Conservation (phyloP, 192 early-diverging fungal genomes). For the Dispira simplex region DNA sequence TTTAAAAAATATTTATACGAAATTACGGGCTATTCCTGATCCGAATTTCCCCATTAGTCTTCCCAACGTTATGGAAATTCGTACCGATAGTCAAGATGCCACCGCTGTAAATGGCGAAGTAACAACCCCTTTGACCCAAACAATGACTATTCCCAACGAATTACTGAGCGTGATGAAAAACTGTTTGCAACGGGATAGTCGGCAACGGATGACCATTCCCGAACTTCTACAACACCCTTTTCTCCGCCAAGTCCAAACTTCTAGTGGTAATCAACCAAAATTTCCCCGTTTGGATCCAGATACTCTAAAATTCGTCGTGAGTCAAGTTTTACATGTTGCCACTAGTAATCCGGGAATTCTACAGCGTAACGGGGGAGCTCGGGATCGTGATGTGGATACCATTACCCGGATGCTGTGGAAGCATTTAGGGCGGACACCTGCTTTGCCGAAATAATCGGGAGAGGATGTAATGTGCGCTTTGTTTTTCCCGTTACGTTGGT, state of each 20-base stretch:
- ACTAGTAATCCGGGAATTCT: neutral
- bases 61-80: constrained; percentile 19
- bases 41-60: constrained; percentile 49
- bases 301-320: neutral
- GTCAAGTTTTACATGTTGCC: constrained; percentile 1
- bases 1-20: constrained; percentile 39
- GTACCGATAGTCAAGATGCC: constrained; percentile 19
- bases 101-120: constrained; percentile 14
- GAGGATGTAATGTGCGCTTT: too few relatives aligned
- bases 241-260: constrained; percentile 18
- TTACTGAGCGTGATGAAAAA: constrained; percentile 42
- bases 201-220: constrained; percentile 46
- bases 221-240: constrained; percentile 48
- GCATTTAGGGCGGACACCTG: neutral
- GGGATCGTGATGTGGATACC: neutral
- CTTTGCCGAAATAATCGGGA: neutral
- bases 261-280: neutral
- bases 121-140: constrained; percentile 13
- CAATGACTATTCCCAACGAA: constrained; percentile 26
- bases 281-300: neutral
- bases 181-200: constrained; percentile 55
- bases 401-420: neutral
- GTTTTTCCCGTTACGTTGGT: too few relatives aligned
- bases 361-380: constrained; percentile 3
- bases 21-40: constrained; percentile 57